Evolutionary conservation across 441 rosid genomes (phyloP).

Genomic region (Corymbia calophylla): DNA sequence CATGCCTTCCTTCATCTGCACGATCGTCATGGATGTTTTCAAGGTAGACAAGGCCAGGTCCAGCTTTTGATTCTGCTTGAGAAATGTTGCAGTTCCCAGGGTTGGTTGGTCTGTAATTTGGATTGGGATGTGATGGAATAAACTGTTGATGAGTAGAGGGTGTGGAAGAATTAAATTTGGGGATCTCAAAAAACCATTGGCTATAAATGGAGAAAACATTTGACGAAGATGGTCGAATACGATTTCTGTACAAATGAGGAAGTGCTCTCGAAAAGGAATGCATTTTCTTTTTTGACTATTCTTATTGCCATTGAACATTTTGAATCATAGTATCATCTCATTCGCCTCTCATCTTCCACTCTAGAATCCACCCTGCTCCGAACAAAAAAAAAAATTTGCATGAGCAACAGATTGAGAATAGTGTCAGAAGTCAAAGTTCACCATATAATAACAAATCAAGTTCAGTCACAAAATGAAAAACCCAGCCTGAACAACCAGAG

Average conservation of each 20-base stretch:
- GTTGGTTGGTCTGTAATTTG: not conserved
- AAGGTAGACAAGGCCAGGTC: constrained; percentile 32
- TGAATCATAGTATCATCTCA: not conserved
- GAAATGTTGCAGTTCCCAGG: not conserved
- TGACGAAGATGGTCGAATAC: not conserved
- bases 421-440: not conserved
- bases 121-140: not conserved
- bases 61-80: constrained; percentile 1
- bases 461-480: not conserved
- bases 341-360: not conserved
- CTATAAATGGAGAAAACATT: not conserved
- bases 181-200: not conserved
- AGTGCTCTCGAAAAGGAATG: not conserved
- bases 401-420: not conserved
- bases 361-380: not conserved
- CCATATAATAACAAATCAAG: not conserved
- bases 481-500: not conserved
- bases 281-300: not conserved
- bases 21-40: constrained; percentile 9
- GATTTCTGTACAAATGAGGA: not conserved
- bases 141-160: not conserved
- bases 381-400: not conserved
- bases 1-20: constrained; percentile 9
- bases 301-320: not conserved
- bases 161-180: not conserved